Percentiles rank a stretch among this genome's conserved stretches.
These are phyloP conservation scores for Xylaria curta DNA, from an alignment of 495 filamentous ascomycete species.

Conservation along the genomic window DNA sequence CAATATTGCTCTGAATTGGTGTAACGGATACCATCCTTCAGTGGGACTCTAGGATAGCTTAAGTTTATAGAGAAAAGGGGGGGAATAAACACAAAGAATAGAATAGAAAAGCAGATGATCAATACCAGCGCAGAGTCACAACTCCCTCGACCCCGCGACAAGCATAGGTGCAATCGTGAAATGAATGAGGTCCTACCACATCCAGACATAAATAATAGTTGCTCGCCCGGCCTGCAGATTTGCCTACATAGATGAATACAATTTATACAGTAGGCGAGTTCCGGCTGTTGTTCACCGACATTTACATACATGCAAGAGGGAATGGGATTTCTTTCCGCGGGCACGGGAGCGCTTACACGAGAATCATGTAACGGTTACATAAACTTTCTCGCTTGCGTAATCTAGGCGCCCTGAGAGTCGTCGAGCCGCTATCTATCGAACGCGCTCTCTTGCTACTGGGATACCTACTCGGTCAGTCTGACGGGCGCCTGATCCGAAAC, in stretches of 20 bases:
- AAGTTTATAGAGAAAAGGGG: neutral
- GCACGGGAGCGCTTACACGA: conserved; percentile 6
- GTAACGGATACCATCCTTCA: neutral
- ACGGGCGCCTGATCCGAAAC: neutral
- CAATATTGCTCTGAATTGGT: neutral
- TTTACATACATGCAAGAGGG: neutral
- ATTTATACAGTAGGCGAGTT: conserved; percentile 8
- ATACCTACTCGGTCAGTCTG: neutral
- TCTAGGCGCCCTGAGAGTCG: neutral
- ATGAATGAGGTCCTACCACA: neutral
- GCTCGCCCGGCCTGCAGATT: neutral
- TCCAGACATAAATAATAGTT: neutral
- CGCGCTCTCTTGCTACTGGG: neutral
- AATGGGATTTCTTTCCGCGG: neutral
- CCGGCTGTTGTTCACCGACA: conserved; percentile 16
- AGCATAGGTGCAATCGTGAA: neutral
- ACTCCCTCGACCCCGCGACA: neutral
- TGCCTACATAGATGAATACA: neutral
- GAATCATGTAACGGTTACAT: conserved; percentile 14
- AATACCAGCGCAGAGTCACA: neutral
- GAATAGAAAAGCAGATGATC: neutral
- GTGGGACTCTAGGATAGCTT: neutral
- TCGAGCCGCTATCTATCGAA: neutral
- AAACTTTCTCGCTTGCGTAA: neutral
- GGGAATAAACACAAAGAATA: neutral